Base-by-base conservation (phyloP, 2,329 filamentous ascomycete genomes). In the Aspergillus ochraceus region DNA sequence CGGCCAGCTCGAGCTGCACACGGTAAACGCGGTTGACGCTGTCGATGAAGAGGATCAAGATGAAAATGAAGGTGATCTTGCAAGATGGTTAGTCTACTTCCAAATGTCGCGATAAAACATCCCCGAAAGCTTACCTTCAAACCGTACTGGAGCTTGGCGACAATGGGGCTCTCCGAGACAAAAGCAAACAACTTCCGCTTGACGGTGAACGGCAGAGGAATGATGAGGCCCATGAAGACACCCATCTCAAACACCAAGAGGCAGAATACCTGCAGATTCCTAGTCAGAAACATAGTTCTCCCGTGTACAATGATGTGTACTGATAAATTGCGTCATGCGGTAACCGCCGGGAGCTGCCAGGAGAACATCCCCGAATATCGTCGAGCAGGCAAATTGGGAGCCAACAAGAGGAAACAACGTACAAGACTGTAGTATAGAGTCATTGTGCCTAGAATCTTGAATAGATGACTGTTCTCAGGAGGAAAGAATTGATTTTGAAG, bases 61-160 rank as follows among this genome's bases (percentile, higher is more conserved):
- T 98, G 82, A 99, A 99, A 75, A 99, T 94, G 76, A 99, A 99
- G 2, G 92, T 97, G 59, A 99, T 99, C 86, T 89, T 24, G 49
- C 22, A 63, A 22, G 47, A 14, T 29, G 32, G 39, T 66, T 29
- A 65, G 54, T 22, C 14, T 42, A 20, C 8, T 17, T 10, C 22
- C 14, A 29, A 14, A 12, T 17, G 6, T 9, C 20, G 12, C 4
- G n/a, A n/a, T 32, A n/a, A 2, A 47, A 10, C 6, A 11, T 6
- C 22, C n/a, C n/a, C 9, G 32, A 12, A 24, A 51, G 24, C 74
- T 29, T 77, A 88, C 87, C 86, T 97, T 98, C 81, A 99, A 85
- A 71, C 92, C 94, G 82, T 99, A 97, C 83, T 98, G 94, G 66
- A 98, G 77, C 77, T 98, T 97, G 46, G 93, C 95, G 60, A 99